These are phyloP conservation scores for Candida koratica DNA, from an alignment of 805 yeast species.

Conservation along the genomic window DNA sequence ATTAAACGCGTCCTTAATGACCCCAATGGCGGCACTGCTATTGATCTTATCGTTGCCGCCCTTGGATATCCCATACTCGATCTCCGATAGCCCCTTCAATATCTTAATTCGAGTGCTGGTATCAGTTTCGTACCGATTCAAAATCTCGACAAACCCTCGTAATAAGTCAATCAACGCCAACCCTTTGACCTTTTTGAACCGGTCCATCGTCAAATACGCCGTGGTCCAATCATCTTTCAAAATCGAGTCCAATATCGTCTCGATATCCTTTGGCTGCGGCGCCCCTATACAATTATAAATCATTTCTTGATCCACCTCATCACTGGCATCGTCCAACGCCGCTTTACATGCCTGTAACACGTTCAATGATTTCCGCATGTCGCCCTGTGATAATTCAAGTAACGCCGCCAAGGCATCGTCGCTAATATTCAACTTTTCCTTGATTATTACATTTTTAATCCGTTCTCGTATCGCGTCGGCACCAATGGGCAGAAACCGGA, in stretches of 20 bases:
- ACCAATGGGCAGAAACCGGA: conserved; percentile 82
- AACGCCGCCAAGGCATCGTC: conserved; percentile 63
- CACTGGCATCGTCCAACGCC: conserved; percentile 39
- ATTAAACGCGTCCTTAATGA: conserved; percentile 66
- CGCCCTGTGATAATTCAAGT: conserved; percentile 78
- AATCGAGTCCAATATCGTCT: conserved; percentile 68
- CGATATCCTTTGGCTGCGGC: conserved; percentile 84
- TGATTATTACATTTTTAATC: conserved; percentile 61
- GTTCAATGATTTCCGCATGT: conserved; percentile 92
- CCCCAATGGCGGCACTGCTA: conserved; percentile 85
- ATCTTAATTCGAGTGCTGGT: conserved; percentile 59
- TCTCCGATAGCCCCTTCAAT: conserved; percentile 71
- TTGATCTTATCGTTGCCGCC: conserved; percentile 94
- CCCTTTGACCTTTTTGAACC: conserved; percentile 69
- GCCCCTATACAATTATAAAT: conserved; percentile 95
- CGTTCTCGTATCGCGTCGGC: conserved; percentile 65
- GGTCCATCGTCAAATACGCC: conserved; percentile 61
- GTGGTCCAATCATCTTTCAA: conserved; percentile 87
- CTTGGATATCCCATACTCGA: conserved; percentile 85
- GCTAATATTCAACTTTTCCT: conserved; percentile 59
- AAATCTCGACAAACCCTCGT: conserved; percentile 66
- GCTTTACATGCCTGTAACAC: conserved; percentile 93
- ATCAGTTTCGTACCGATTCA: conserved; percentile 65
- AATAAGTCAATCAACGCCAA: conserved; percentile 85
- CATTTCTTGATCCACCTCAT: conserved; percentile 60